These are phyloP conservation scores for Xanthoconium purpureum DNA, from an alignment of 768 basidiomycete species.

Conservation along the genomic window DNA sequence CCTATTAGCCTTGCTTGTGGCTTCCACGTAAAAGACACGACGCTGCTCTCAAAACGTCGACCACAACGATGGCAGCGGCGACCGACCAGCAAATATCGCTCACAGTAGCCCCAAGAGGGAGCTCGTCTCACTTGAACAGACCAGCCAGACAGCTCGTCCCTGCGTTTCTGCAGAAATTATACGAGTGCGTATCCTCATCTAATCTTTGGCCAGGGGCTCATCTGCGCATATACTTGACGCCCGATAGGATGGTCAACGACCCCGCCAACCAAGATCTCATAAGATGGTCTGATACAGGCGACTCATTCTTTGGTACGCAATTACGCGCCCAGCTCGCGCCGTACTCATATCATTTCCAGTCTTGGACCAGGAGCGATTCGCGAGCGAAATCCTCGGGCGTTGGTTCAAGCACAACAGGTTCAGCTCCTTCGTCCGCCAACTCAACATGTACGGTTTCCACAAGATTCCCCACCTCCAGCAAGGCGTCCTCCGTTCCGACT, in stretches of 20 bases:
- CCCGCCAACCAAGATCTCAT: conserved; percentile 79
- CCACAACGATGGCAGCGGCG: conserved; percentile 37
- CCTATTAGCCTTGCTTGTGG: conserved; percentile 17
- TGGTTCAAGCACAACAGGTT: conserved; percentile 99
- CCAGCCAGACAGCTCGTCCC: conserved; percentile 58
- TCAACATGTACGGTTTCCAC: conserved; percentile 97
- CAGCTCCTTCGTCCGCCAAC: conserved; percentile 89
- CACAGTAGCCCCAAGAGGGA: conserved; percentile 41
- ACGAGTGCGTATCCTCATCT: conserved; percentile 55
- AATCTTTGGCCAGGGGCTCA: conserved; percentile 11
- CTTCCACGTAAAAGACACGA: conserved; percentile 3
- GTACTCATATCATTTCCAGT: conserved; percentile 44
- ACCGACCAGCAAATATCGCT: conserved; percentile 58
- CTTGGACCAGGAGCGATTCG: conserved; percentile 87
- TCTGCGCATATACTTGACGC: conserved; percentile 1
- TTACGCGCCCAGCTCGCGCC: neutral
- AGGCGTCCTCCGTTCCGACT: conserved; percentile 82
- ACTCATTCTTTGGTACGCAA: conserved; percentile 81
- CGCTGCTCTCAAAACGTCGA: conserved; percentile 5
- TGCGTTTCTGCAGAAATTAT: conserved; percentile 90
- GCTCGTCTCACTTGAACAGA: conserved; percentile 42
- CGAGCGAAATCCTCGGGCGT: conserved; percentile 81
- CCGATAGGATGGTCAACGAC: conserved; percentile 86
- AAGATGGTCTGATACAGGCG: conserved; percentile 86
- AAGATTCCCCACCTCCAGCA: conserved; percentile 96